These are phyloP conservation scores for Hamigera avellanea DNA, from an alignment of 495 filamentous ascomycete species.

Conservation along the genomic window DNA sequence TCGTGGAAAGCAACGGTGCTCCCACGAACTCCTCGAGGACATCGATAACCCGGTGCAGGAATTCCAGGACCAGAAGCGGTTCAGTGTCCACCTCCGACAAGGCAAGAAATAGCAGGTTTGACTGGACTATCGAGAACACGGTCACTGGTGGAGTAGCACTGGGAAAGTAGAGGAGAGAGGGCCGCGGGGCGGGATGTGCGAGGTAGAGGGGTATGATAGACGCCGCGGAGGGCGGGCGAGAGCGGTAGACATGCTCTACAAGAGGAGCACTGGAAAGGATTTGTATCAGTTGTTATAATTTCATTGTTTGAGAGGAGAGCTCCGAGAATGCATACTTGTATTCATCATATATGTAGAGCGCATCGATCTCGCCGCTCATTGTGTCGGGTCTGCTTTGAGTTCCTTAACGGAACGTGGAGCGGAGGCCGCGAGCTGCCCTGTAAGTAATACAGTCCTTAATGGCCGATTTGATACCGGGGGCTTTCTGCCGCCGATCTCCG, in stretches of 20 bases:
- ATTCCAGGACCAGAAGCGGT: constrained; percentile 89
- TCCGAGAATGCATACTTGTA: constrained; percentile 48
- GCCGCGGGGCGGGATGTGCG: constrained; percentile 68
- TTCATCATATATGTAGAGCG: constrained; percentile 93
- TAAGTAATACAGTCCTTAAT: too few species aligned
- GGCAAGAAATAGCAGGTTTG: constrained; percentile 77
- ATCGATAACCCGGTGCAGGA: constrained; percentile 89
- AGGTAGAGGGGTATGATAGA: constrained; percentile 79
- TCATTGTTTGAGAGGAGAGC: background rate
- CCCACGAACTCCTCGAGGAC: constrained; percentile 91
- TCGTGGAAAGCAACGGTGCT: constrained; percentile 70
- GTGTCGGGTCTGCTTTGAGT: constrained; percentile 8
- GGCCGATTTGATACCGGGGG: background rate
- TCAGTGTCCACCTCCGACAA: constrained; percentile 76
- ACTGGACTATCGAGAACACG: constrained; percentile 76
- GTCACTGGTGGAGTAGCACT: constrained; percentile 77
- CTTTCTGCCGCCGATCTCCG: background rate
- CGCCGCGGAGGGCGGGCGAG: constrained; percentile 63
- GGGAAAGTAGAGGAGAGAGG: constrained; percentile 75
- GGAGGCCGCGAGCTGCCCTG: too few species aligned
- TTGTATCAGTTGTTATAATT: constrained; percentile 5
- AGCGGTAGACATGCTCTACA: constrained; percentile 59
- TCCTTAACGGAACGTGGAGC: too few species aligned
- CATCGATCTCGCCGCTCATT: constrained; percentile 84
- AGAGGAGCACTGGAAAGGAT: constrained; percentile 42